Evolutionary conservation across 73 alveolate species (phyloP).

Genomic region (Symbiodinium natans): DNA sequence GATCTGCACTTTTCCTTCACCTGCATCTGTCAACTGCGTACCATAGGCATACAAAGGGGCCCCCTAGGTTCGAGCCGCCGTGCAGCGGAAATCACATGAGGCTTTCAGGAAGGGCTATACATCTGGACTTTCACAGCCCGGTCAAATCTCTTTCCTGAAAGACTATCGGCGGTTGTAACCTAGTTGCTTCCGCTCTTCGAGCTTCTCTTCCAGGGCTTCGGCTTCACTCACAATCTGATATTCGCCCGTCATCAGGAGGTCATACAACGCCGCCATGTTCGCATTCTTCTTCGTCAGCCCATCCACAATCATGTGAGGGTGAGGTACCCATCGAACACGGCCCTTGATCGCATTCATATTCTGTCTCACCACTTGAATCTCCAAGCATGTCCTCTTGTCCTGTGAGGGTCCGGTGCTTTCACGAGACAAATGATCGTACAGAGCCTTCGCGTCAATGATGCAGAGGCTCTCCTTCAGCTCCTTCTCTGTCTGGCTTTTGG

Average conservation of each 20-base stretch:
- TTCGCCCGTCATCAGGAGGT: not conserved
- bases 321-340: slow-evolving; percentile 12
- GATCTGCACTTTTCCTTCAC: too few relatives aligned
- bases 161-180: too few relatives aligned
- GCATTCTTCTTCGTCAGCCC: not conserved
- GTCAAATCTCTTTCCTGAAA: too few relatives aligned
- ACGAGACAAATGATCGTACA: not conserved
- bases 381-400: slow-evolving; percentile 7
- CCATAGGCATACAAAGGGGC: too few relatives aligned
- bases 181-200: too few relatives aligned
- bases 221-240: not conserved
- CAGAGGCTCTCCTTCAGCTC: not conserved
- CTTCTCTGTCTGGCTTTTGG: not conserved
- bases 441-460: slow-evolving; percentile 21
- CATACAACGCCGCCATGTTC: not conserved
- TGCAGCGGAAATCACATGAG: too few relatives aligned
- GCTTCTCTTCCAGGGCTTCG: too few relatives aligned
- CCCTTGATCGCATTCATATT: not conserved
- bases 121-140: too few relatives aligned
- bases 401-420: not conserved
- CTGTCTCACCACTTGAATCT: slow-evolving; percentile 8
- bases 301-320: slow-evolving; percentile 7
- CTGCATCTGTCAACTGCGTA: too few relatives aligned
- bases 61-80: too few relatives aligned
- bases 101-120: too few relatives aligned